These are phyloP conservation scores for Myxozyma neotropica DNA, from an alignment of 805 yeast genomes.

Conservation along the genomic window DNA sequence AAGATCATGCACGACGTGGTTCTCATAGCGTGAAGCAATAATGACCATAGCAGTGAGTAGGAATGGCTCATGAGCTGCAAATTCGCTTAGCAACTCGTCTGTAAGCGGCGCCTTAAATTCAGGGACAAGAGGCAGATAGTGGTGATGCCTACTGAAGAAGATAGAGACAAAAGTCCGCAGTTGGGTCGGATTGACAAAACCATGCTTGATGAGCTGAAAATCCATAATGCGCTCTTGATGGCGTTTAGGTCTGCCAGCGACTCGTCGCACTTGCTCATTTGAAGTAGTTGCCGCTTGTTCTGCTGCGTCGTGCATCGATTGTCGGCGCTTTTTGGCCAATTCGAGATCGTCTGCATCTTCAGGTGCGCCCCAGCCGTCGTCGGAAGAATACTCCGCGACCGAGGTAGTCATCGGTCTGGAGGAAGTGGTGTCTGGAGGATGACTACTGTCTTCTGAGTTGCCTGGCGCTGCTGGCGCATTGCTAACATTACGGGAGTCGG, in stretches of 20 bases:
- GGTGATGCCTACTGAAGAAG: conserved; percentile 34
- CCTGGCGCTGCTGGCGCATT: too few species aligned
- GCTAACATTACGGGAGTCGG: too few species aligned
- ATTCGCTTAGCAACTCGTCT: conserved; percentile 21
- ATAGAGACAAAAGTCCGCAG: conserved; percentile 27
- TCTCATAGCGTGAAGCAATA: conserved; percentile 21
- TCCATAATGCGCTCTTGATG: conserved; percentile 20
- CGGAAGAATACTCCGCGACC: too few species aligned
- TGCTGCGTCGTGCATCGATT: not conserved
- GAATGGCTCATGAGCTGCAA: conserved; percentile 16
- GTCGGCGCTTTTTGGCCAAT: not conserved
- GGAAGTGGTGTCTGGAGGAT: too few species aligned
- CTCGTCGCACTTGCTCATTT: not conserved
- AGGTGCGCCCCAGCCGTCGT: too few species aligned
- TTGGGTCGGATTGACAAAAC: conserved; percentile 25
- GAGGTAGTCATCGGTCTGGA: too few species aligned
- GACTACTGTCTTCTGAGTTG: too few species aligned
- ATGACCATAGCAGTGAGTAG: conserved; percentile 22
- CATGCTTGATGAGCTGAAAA: conserved; percentile 23
- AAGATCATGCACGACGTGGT: conserved; percentile 15
- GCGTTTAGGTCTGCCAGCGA: conserved; percentile 3
- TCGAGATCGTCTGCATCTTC: too few species aligned
- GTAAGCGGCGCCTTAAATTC: conserved; percentile 5
- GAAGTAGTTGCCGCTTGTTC: not conserved
- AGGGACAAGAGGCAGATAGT: conserved; percentile 20